Percentiles rank a stretch among this genome's conserved stretches.
phyloP scores from a whole-genome alignment of 805 yeast genomes.

The Saccharomycopsis malanga region DNA sequence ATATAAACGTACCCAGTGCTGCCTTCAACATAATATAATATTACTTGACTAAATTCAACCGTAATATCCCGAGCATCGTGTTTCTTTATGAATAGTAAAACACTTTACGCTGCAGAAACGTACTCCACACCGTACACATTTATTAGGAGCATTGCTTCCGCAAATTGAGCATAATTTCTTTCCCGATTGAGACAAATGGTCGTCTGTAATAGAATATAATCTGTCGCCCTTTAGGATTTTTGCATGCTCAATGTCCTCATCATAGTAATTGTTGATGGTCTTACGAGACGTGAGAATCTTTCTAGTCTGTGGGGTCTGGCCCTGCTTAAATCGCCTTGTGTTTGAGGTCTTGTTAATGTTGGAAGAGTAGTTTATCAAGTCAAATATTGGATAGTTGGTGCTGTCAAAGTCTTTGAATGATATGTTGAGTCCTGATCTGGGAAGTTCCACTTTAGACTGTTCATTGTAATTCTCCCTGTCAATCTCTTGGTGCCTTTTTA shows the following conservation, averaged over 20 bases:
- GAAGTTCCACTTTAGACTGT: slow-evolving; percentile 17
- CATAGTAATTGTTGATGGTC: slow-evolving; percentile 53
- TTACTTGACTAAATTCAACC: neutral
- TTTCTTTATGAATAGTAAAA: slow-evolving; percentile 18
- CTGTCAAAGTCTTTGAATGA: slow-evolving; percentile 18
- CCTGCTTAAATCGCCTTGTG: slow-evolving; percentile 10
- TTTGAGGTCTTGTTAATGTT: slow-evolving; percentile 8
- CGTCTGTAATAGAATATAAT: slow-evolving; percentile 10
- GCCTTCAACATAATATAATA: too few species aligned
- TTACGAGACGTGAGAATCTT: slow-evolving; percentile 21
- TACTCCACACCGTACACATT: slow-evolving; percentile 19
- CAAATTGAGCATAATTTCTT: slow-evolving; percentile 22
- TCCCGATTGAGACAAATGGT: slow-evolving; percentile 14
- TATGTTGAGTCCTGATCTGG: slow-evolving; percentile 18
- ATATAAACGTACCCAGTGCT: too few species aligned
- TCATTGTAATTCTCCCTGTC: slow-evolving; percentile 21
- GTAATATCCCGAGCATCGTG: slow-evolving; percentile 19
- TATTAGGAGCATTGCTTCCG: slow-evolving; percentile 20
- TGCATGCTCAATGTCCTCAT: slow-evolving; percentile 47
- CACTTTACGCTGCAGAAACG: slow-evolving; percentile 21
- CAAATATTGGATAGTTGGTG: slow-evolving; percentile 19
- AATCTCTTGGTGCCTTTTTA: slow-evolving; percentile 19
- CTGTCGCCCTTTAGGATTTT: slow-evolving; percentile 32
- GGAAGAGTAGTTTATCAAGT: slow-evolving; percentile 19
- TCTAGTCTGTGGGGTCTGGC: slow-evolving; percentile 18